phyloP scores from a whole-genome alignment of 208 protist species.

The Leishmania amazonensis region DNA sequence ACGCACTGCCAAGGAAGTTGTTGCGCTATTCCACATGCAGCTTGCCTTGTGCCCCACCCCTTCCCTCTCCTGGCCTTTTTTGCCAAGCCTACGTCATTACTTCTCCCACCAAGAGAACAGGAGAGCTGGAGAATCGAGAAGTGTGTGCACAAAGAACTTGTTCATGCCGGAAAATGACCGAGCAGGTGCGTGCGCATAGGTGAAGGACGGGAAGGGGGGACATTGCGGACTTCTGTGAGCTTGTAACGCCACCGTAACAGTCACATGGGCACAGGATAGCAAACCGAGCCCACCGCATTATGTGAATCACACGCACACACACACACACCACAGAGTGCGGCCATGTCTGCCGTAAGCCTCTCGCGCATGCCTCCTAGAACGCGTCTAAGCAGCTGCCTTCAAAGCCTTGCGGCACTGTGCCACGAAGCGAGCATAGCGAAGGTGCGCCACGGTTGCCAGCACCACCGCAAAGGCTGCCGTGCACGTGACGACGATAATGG shows the following conservation, averaged over 20 bases:
- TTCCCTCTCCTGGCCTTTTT: neutral
- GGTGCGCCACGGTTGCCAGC: slow-evolving; percentile 42
- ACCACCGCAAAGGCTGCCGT: slow-evolving; percentile 39
- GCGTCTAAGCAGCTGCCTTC: neutral
- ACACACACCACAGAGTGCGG: neutral
- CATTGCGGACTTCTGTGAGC: neutral
- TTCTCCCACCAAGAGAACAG: neutral
- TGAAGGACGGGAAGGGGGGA: neutral
- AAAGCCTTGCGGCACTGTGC: slow-evolving; percentile 16
- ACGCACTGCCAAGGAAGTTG: neutral
- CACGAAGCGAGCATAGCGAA: slow-evolving; percentile 62
- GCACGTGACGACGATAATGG: slow-evolving; percentile 55
- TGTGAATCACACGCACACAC: neutral
- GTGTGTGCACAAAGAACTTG: neutral
- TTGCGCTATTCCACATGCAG: neutral
- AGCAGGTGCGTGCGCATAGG: neutral
- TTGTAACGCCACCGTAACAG: neutral
- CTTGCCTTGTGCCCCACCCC: neutral
- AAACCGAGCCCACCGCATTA: neutral
- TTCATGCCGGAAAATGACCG: neutral
- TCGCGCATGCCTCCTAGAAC: neutral
- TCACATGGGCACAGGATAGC: neutral
- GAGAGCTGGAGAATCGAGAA: neutral
- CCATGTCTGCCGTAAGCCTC: neutral
- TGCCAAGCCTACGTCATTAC: neutral